Base-by-base conservation (phyloP, 208 protist species). In the Leishmania mexicana region DNA sequence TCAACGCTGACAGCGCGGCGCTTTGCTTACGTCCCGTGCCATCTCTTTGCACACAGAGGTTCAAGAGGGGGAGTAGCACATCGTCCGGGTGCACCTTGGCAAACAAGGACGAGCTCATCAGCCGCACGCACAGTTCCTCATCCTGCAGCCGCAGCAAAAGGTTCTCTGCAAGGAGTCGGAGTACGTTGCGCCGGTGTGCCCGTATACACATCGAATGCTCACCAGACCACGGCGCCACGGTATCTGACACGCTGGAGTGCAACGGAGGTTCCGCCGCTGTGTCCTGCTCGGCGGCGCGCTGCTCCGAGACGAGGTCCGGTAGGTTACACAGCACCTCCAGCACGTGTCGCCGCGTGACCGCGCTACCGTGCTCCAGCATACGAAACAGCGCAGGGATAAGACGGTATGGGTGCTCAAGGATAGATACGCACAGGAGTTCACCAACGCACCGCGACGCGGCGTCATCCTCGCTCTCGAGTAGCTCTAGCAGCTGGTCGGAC, bases 371-470 rank as follows among this genome's bases (percentile, higher is more conserved):
- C 60, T 93, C 79, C 60, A 97, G 83, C 53, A 96, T 74, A 51
- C 89, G 91, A 79, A 97, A 96, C 1, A 97, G 75, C n/a, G 91
- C 79, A 11, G 92, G 94, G 28, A 97, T 80, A 45, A 97, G 67
- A 8, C 80, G 65, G 80, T 97, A 90, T 1, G 94, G 94, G 2
- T 87, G 88, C 45, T 92, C 83, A 4, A 92, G 60, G 7, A 94
- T 84, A 10, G 93, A 90, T 10, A 88, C 83, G 8, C 81, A 92
- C 60, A 97, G 83, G 84, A 97, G 79, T 54, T 90, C 85, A 3
- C 87, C 87, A 2, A 90, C 92, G 73, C 90, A 94, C 38, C 88
- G 88, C 51, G 92, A 92, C 4, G 94, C 92, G 17, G 89, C 89
- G 72, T 97, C 94, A 64, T 92, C 87, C 28, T 83, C 85, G 75